Percentiles rank a stretch among this genome's conserved stretches.
phyloP scores from a whole-genome alignment of 2,329 filamentous ascomycete genomes.

The Pseudocercospora fijiensis region DNA sequence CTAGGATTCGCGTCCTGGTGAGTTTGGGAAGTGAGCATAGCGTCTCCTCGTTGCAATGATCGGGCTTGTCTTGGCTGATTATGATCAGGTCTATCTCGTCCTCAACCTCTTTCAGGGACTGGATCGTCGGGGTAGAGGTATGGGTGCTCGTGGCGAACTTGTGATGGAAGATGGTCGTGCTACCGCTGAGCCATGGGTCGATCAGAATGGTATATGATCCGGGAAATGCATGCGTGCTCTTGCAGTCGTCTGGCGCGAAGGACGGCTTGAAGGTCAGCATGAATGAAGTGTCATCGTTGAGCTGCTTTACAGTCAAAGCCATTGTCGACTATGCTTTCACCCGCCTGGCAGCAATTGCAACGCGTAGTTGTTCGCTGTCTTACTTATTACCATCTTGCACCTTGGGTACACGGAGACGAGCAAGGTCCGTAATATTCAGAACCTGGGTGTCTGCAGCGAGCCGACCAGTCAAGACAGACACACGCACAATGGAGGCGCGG shows the following conservation, averaged over 20 bases:
- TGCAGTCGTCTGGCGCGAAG: slow-evolving; percentile 44
- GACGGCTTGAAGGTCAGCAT: slow-evolving; percentile 62
- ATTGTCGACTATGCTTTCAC: slow-evolving; percentile 42
- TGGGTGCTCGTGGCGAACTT: slow-evolving; percentile 62
- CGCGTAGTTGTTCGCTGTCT: slow-evolving; percentile 1
- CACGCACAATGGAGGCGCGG: slow-evolving; percentile 1
- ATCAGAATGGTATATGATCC: slow-evolving; percentile 65
- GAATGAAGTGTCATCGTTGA: slow-evolving; percentile 66
- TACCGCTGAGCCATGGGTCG: slow-evolving; percentile 68
- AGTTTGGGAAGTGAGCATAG: slow-evolving; percentile 61
- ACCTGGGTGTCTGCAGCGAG: slow-evolving; percentile 1
- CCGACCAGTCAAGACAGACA: background rate
- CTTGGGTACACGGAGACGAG: background rate
- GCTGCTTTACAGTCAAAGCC: slow-evolving; percentile 63
- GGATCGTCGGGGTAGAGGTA: slow-evolving; percentile 56
- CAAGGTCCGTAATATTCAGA: background rate
- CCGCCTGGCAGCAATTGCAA: background rate
- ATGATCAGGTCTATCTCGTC: slow-evolving; percentile 57
- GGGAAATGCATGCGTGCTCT: slow-evolving; percentile 43
- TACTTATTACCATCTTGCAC: slow-evolving; percentile 8
- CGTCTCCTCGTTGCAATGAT: slow-evolving; percentile 70
- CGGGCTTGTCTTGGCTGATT: slow-evolving; percentile 62
- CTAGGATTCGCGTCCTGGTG: slow-evolving; percentile 62
- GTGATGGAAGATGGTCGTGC: slow-evolving; percentile 60
- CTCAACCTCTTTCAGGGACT: slow-evolving; percentile 55